Conservation (phyloP, 2,329 filamentous ascomycete species). For the Rutstroemia sp. region DNA sequence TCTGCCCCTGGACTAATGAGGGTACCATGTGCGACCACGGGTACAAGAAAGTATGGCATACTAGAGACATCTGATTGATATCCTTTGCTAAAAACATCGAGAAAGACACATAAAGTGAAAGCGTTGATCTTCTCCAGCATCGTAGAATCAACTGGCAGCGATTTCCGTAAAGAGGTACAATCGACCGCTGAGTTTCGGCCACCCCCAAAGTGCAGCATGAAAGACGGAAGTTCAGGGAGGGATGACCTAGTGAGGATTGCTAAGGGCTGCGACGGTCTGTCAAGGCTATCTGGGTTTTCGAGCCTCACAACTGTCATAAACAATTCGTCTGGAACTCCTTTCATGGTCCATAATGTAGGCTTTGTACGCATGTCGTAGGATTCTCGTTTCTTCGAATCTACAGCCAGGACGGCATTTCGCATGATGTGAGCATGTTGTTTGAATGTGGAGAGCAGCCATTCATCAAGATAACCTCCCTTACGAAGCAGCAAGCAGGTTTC, state of each 20-base stretch:
- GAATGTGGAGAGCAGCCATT: conserved; percentile 66
- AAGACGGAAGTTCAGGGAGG: conserved; percentile 58
- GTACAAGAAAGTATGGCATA: conserved; percentile 80
- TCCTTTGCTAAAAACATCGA: conserved; percentile 82
- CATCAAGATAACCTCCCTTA: conserved; percentile 60
- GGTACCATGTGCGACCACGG: conserved; percentile 32
- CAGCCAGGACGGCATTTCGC: conserved; percentile 78
- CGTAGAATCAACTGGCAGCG: conserved; percentile 37
- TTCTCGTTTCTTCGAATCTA: conserved; percentile 69
- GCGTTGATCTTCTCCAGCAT: conserved; percentile 50
- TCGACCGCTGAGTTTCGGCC: conserved; percentile 52
- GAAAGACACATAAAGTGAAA: conserved; percentile 72
- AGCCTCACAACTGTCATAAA: conserved; percentile 58
- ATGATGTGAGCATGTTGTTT: conserved; percentile 66
- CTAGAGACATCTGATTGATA: conserved; percentile 57
- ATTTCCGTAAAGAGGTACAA: conserved; percentile 36
- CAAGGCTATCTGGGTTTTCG: conserved; percentile 45
- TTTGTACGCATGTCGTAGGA: conserved; percentile 75
- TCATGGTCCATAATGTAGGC: conserved; percentile 61
- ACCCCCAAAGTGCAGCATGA: conserved; percentile 66
- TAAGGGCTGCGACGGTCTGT: conserved; percentile 54
- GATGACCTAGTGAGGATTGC: conserved; percentile 61
- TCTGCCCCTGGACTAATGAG: conserved; percentile 4
- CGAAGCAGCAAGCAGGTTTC: conserved; percentile 68
- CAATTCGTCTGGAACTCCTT: conserved; percentile 44